These are phyloP conservation scores for Sporopachydermia quercuum DNA, from an alignment of 805 yeast genomes.

Conservation along the genomic window DNA sequence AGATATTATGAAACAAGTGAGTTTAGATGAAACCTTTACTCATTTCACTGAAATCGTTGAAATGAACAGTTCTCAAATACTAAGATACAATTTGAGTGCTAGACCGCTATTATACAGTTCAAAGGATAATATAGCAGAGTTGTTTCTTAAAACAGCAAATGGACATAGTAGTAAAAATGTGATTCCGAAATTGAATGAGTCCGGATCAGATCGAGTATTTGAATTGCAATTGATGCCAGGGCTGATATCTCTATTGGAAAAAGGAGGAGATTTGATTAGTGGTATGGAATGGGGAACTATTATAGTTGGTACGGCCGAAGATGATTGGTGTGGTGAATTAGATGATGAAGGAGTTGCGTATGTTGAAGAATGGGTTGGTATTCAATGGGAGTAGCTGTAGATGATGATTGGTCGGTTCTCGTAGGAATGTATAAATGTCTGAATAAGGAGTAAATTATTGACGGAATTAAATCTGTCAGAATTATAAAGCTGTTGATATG, in stretches of 20 bases:
- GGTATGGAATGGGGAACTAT: slow-evolving; percentile 99
- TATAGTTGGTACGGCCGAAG: slow-evolving; percentile 60
- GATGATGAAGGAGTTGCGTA: slow-evolving; percentile 64
- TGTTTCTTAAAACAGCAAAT: slow-evolving; percentile 16
- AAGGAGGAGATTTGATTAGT: slow-evolving; percentile 29
- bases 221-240: slow-evolving; percentile 94
- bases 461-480: slow-evolving; percentile 1
- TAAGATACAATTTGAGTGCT: slow-evolving; percentile 74
- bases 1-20: slow-evolving; percentile 34
- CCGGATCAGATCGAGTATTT: slow-evolving; percentile 34
- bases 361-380: slow-evolving; percentile 67
- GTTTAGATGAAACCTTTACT: slow-evolving; percentile 69
- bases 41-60: slow-evolving; percentile 61
- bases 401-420: slow-evolving; percentile 68
- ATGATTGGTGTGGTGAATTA: slow-evolving; percentile 40
- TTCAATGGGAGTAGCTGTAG: slow-evolving; percentile 73
- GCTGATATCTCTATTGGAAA: slow-evolving; percentile 70
- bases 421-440: slow-evolving; percentile 65
- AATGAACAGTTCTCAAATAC: slow-evolving; percentile 74
- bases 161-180: slow-evolving; percentile 12
- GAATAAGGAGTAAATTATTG: not conserved
- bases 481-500: slow-evolving; percentile 1
- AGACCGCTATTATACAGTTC: slow-evolving; percentile 61
- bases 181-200: slow-evolving; percentile 53
- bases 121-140: slow-evolving; percentile 36